phyloP scores from a whole-genome alignment of 163 green algal species.

The Prototheca stagnorum region DNA sequence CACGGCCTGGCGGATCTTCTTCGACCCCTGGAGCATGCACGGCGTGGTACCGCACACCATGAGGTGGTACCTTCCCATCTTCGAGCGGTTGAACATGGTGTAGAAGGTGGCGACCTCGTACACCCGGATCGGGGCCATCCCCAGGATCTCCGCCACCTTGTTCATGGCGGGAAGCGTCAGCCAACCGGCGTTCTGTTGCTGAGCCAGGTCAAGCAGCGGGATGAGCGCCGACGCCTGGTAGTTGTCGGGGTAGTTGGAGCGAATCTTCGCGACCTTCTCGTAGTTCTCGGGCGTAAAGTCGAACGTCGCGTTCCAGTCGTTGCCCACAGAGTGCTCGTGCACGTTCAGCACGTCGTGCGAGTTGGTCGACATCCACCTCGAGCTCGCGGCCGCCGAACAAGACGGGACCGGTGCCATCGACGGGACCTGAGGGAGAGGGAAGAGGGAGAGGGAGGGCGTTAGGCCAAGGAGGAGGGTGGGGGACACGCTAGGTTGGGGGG shows the following conservation, averaged over 20 bases:
- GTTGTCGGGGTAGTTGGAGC: conserved; percentile 80
- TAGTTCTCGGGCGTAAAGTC: conserved; percentile 73
- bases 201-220: conserved; percentile 86
- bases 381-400: conserved; percentile 7
- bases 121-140: conserved; percentile 80
- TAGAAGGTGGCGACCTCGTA: conserved; percentile 99
- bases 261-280: conserved; percentile 55
- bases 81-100: conserved; percentile 97
- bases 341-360: conserved; percentile 82
- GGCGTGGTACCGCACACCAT: conserved; percentile 95
- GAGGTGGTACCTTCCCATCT: conserved; percentile 93
- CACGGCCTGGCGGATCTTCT: conserved; percentile 72
- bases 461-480: conserved; percentile 7
- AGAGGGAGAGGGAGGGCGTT: conserved; percentile 7
- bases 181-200: conserved; percentile 91
- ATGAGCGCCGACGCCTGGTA: conserved; percentile 91
- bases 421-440: too few species aligned
- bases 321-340: conserved; percentile 29
- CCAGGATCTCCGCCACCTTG: conserved; percentile 64
- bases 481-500: conserved; percentile 4
- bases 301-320: conserved; percentile 67
- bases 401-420: too few species aligned
- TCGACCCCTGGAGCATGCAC: conserved; percentile 82
- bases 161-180: conserved; percentile 86
- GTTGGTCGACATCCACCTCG: conserved; percentile 54